These are phyloP conservation scores for Pachysandra terminalis DNA, from an alignment of 164 flowering plant genomes.

Conservation along the genomic window DNA sequence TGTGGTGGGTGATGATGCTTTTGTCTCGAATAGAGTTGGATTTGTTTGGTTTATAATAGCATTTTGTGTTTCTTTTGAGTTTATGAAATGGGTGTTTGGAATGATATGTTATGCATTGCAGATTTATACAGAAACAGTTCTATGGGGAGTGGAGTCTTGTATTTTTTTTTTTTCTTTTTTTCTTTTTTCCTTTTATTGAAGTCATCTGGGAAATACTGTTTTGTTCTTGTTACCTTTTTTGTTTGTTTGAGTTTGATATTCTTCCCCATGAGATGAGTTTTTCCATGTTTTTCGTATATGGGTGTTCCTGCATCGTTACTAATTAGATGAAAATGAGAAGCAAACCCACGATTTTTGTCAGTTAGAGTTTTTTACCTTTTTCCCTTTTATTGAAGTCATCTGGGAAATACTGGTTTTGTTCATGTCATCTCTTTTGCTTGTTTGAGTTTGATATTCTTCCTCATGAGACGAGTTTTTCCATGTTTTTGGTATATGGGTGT, in stretches of 20 bases:
- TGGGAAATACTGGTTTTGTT: not conserved
- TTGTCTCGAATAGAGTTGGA: too few relatives aligned
- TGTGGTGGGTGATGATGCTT: too few relatives aligned
- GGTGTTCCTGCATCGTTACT: not conserved
- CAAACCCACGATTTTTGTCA: not conserved
- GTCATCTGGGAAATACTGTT: not conserved
- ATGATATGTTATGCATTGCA: too few relatives aligned
- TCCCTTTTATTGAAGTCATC: not conserved
- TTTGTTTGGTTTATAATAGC: too few relatives aligned
- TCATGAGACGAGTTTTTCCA: not conserved
- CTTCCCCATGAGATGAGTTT: not conserved
- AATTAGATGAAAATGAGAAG: too few relatives aligned
- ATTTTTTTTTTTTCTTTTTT: too few relatives aligned
- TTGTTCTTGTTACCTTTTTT: not conserved
- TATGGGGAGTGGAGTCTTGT: not conserved
- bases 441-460: not conserved
- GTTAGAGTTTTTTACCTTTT: too few relatives aligned
- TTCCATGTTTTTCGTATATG: not conserved
- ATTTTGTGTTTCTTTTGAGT: too few relatives aligned
- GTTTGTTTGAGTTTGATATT: not conserved
- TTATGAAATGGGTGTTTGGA: too few relatives aligned
- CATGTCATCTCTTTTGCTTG: not conserved
- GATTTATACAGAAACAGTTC: not conserved
- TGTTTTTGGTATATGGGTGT: not conserved
- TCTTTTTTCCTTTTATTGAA: not conserved